phyloP scores from a whole-genome alignment of 345 rosid species.

The Capsella bursapastoris region DNA sequence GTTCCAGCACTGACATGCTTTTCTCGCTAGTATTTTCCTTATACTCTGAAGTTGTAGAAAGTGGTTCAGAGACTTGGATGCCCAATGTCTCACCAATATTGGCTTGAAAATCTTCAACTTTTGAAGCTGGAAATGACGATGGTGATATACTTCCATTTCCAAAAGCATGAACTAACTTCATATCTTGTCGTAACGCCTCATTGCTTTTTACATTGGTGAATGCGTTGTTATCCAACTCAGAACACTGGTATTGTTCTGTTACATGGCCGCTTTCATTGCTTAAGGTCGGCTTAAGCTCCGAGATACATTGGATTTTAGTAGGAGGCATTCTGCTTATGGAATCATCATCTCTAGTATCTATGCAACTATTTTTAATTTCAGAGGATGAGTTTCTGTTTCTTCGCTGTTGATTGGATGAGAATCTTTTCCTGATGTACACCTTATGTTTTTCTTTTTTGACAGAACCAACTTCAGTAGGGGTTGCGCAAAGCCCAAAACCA shows the following conservation, averaged over 20 bases:
- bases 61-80: constrained; percentile 41
- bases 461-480: constrained; percentile 36
- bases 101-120: constrained; percentile 40
- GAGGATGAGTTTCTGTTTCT: constrained; percentile 47
- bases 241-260: constrained; percentile 35
- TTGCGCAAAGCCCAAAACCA: constrained; percentile 3
- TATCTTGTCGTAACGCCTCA: constrained; percentile 32
- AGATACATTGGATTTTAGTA: constrained; percentile 32
- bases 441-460: constrained; percentile 41
- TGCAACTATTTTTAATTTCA: constrained; percentile 55
- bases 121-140: constrained; percentile 38
- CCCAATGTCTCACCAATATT: constrained; percentile 42
- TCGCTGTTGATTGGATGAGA: constrained; percentile 39
- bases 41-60: constrained; percentile 38
- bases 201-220: constrained; percentile 32
- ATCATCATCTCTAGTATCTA: constrained; percentile 41
- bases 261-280: constrained; percentile 38
- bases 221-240: constrained; percentile 31
- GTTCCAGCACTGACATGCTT: constrained; percentile 40
- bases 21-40: constrained; percentile 38
- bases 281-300: constrained; percentile 41
- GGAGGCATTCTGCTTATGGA: constrained; percentile 34
- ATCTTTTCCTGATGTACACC: constrained; percentile 61
- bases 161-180: constrained; percentile 33
- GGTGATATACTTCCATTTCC: constrained; percentile 39